Evolutionary conservation across 768 basidiomycete genomes (phyloP), one percentile per base, ranked within the genome.

Genomic region (Amanita exitialis): DNA sequence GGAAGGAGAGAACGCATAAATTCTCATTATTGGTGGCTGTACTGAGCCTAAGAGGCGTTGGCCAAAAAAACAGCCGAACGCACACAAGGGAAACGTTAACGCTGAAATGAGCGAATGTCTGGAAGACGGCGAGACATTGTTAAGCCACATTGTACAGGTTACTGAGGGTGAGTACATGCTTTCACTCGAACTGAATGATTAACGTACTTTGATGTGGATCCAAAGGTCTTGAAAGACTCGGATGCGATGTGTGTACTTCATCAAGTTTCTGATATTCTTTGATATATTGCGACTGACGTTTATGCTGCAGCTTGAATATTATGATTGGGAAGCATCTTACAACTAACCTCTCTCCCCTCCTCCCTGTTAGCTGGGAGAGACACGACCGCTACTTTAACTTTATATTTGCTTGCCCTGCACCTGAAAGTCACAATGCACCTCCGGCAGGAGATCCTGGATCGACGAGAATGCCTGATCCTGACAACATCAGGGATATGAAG

Each of bases 401-500:
- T 72, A 3, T 72, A 74, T 54, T 62, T 69, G 61, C 71, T 84
- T 8, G 69, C 82, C n/a, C 71, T 71, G 54, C 68, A 84, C 55
- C 76, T 77, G 0, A 57, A 68, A 1, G 69, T 81, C 44, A 61
- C 70, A 13, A 34, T 54, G 1, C 73, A 76, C 6, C 68, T 84
- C 16, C 73, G 78, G 1, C 67, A 77, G 46, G 83, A 86, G 63
- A 72, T 86, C 46, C 60, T 79, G 4, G 82, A 0, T 59, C 66
- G 0, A 67, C 66, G 0, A 67, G 69, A 1, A 65, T 72, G 9
- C 82, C 80, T 4, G 73, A 73, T 3, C 74, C 74, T 47, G 76
- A 79, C 39, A 75, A 80, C 53, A 73, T 84, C 55, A 67, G 68
- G 25, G 76, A 78, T 6, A 79, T 83, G 77, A 82, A 77, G 60